Evolutionary conservation across 2,329 filamentous ascomycete species (phyloP), one percentile per base, ranked within the genome.

Genomic region (Eutypella sp.): DNA sequence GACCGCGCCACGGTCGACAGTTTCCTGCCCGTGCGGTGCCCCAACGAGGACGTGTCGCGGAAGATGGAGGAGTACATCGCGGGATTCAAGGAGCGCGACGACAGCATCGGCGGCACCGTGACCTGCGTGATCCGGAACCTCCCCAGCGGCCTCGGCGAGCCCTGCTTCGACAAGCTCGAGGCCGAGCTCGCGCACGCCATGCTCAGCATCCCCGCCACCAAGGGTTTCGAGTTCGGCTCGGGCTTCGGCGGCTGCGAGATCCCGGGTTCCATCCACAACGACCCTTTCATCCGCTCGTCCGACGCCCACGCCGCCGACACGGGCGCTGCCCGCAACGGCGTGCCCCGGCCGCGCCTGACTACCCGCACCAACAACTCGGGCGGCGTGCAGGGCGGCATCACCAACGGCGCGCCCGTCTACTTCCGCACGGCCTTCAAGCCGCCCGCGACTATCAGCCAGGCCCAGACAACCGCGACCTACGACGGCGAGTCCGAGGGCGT

Each of bases 381-480:
- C 11, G 93, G 92, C 53, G 89, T 97, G 57, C 92, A 97, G 72
- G 93, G 92, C 37, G 92, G 92, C 43, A 97, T 97, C 68, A 85
- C 87, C 42, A 97, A 97, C 67, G 93, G 92, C 47, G 88, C 89
- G 31, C 85, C 84, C 48, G 89, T 97, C 71, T 97, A 93, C 77
- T 97, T 97, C 80, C 83, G 87, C 42, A 85, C 96, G 5, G 91
- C 82, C 15, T 97, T 97, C 81, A 97, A 97, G 77, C 88, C 92
- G 9, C 84, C 92, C 3, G 91, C 92, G 24, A 97, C 93, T 3
- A 97, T 97, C 62, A 85, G 88, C 39, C 86, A 92, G 69, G 86
- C 87, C 37, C 92, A 97, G 72, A 78, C 76, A 13, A 97, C 93
- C 1, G 83, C 84, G 8, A 85, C 80, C 9, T 97, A 95, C 67